phyloP scores from a whole-genome alignment of 2,329 filamentous ascomycete genomes.

The Coniochaeta pulveracea region DNA sequence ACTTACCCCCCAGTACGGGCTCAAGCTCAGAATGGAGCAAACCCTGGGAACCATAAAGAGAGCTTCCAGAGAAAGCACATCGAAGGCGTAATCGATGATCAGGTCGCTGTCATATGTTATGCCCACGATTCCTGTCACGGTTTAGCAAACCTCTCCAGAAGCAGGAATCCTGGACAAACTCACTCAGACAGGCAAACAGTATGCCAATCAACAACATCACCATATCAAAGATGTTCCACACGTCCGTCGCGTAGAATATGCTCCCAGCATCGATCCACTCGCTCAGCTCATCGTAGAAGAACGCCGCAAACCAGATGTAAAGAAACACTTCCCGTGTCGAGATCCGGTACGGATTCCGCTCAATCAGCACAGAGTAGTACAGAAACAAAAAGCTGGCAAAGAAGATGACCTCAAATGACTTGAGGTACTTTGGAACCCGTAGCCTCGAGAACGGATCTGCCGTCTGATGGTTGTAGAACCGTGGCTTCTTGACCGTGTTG shows the following conservation, averaged over 20 bases:
- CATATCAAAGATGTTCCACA: constrained; percentile 73
- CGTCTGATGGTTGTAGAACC: constrained; percentile 57
- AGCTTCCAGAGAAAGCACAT: constrained; percentile 80
- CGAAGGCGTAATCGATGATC: constrained; percentile 72
- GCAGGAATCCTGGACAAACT: constrained; percentile 22
- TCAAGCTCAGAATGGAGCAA: constrained; percentile 76
- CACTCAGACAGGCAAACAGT: constrained; percentile 61
- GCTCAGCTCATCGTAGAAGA: constrained; percentile 77
- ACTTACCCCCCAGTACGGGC: constrained; percentile 67
- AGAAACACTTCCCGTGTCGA: constrained; percentile 60
- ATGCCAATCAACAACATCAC: constrained; percentile 66
- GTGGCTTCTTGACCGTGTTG: constrained; percentile 62
- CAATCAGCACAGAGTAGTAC: constrained; percentile 79
- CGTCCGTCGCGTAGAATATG: constrained; percentile 73
- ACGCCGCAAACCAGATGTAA: constrained; percentile 78
- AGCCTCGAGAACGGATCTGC: constrained; percentile 64
- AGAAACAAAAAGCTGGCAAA: constrained; percentile 65
- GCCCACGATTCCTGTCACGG: constrained; percentile 49
- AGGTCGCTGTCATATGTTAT: constrained; percentile 45
- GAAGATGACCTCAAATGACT: constrained; percentile 74
- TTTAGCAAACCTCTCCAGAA: constrained; percentile 9
- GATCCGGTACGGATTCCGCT: constrained; percentile 55
- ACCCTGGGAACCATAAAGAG: constrained; percentile 84
- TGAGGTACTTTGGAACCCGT: constrained; percentile 75
- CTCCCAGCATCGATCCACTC: constrained; percentile 80